Percentiles rank a stretch among this genome's conserved stretches.
Evolutionary conservation across 2,329 filamentous ascomycete species (phyloP).

Genomic region (Penicillium sp.): DNA sequence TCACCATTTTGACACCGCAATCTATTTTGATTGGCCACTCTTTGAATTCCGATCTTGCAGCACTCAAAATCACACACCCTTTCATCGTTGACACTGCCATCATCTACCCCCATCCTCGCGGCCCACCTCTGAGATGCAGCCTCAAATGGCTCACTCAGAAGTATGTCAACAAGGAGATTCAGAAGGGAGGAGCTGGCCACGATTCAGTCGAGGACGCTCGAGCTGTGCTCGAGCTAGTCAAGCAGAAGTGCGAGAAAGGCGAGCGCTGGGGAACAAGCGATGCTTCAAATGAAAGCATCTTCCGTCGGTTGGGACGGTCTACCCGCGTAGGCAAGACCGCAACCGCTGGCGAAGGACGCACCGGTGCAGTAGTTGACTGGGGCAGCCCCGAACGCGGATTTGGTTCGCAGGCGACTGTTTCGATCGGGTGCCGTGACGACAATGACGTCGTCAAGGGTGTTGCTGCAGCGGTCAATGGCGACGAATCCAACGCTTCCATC

Average conservation of each 20-base stretch:
- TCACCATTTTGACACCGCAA: slow-evolving; percentile 65
- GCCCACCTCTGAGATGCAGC: slow-evolving; percentile 85
- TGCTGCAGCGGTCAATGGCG: slow-evolving; percentile 55
- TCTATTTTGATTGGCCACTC: slow-evolving; percentile 54
- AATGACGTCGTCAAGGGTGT: slow-evolving; percentile 62
- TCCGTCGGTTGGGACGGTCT: slow-evolving; percentile 74
- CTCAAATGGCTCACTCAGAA: slow-evolving; percentile 88
- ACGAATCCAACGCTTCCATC: slow-evolving; percentile 48
- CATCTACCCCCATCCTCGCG: slow-evolving; percentile 86
- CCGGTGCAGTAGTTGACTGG: slow-evolving; percentile 79
- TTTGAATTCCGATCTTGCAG: slow-evolving; percentile 66
- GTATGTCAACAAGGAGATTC: slow-evolving; percentile 84
- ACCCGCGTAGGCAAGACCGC: slow-evolving; percentile 45
- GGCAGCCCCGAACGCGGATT: slow-evolving; percentile 72
- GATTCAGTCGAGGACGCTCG: slow-evolving; percentile 91
- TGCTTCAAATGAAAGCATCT: slow-evolving; percentile 81
- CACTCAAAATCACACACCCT: slow-evolving; percentile 83
- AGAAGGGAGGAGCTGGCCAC: slow-evolving; percentile 79
- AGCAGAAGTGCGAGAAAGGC: slow-evolving; percentile 94
- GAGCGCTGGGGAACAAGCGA: slow-evolving; percentile 83
- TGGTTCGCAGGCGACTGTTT: slow-evolving; percentile 59
- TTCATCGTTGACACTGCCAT: slow-evolving; percentile 92
- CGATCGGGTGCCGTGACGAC: slow-evolving; percentile 62
- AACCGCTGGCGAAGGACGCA: slow-evolving; percentile 34
- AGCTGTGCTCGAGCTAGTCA: slow-evolving; percentile 89